Percentiles rank a stretch among this genome's conserved stretches.
phyloP scores from a whole-genome alignment of 2,329 filamentous ascomycete genomes.

The Ceratocystis albifundus region DNA sequence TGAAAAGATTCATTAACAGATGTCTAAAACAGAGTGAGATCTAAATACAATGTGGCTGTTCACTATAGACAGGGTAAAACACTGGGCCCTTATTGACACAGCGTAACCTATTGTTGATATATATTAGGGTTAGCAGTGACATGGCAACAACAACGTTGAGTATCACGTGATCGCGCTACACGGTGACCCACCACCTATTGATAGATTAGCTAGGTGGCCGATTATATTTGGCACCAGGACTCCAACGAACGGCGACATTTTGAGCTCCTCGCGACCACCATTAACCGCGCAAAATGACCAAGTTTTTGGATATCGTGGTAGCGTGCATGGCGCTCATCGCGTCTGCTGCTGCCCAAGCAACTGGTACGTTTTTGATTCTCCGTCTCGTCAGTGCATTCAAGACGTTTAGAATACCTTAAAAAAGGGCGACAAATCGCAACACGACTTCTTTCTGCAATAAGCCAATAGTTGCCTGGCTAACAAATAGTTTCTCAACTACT shows the following conservation, averaged over 20 bases:
- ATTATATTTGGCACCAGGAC: slow-evolving; percentile 4
- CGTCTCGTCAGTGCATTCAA: background rate
- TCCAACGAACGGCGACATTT: slow-evolving; percentile 8
- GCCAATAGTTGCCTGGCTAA: background rate
- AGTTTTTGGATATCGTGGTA: slow-evolving; percentile 20
- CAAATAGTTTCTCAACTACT: background rate
- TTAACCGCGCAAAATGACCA: slow-evolving; percentile 17
- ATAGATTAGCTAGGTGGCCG: slow-evolving; percentile 17
- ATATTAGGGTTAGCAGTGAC: background rate
- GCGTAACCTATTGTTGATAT: background rate
- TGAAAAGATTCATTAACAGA: background rate
- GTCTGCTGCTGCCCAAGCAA: slow-evolving; percentile 19
- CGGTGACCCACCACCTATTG: slow-evolving; percentile 4
- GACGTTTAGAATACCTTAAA: background rate
- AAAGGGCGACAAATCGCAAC: slow-evolving; percentile 1
- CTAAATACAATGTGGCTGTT: background rate
- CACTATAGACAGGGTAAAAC: background rate
- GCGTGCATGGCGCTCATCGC: slow-evolving; percentile 19
- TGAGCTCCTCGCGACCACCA: slow-evolving; percentile 4
- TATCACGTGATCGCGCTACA: background rate
- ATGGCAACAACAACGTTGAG: background rate
- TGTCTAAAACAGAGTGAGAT: background rate
- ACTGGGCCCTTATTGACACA: background rate
- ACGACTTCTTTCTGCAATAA: background rate
- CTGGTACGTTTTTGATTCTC: slow-evolving; percentile 13